Base-by-base conservation (phyloP, 2,329 filamentous ascomycete genomes). In the Neofusicoccum sp. region DNA sequence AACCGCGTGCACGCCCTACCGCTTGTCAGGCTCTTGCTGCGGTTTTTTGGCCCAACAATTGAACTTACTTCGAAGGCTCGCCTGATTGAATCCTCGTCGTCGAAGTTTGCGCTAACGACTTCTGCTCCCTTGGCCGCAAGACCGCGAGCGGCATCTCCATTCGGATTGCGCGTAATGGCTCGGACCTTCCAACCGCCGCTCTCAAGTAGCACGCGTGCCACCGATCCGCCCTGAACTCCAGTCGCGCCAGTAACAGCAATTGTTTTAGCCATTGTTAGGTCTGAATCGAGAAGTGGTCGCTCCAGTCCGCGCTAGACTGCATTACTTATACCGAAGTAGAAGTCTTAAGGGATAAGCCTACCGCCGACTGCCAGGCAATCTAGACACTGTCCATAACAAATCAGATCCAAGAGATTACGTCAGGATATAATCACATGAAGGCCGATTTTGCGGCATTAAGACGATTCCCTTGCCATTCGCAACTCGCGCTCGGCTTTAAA, bases 241-340 rank as follows among this genome's bases (percentile, higher is more conserved):
- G 69, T 72, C 4, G 69, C 70, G 9, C 70, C 70, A 0, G 67
- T 68, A 1, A 71, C 68, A 12, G 66, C 70, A 11, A 71, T 66
- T 26, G 63, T 67, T 47, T 48, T 61, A 6, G 59, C 7, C 59
- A 61, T 61, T 11, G 40, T 48, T 26, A 11, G n/a, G n/a, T n/a
- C n/a, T n/a, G n/a, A n/a, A n/a, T n/a, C n/a, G n/a, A n/a, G n/a
- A n/a, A n/a, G n/a, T n/a, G n/a, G n/a, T n/a, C n/a, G n/a, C n/a
- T n/a, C n/a, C n/a, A n/a, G n/a, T n/a, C n/a, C n/a, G n/a, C n/a
- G n/a, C n/a, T n/a, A n/a, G n/a, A n/a, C n/a, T n/a, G n/a, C n/a
- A n/a, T n/a, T n/a, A n/a, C n/a, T n/a, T n/a, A n/a, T n/a, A n/a
- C n/a, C n/a, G n/a, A n/a, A n/a, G n/a, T n/a, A n/a, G n/a, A n/a